phyloP scores from a whole-genome alignment of 352 stramenopile species.

The Phytophthora ramorum region DNA sequence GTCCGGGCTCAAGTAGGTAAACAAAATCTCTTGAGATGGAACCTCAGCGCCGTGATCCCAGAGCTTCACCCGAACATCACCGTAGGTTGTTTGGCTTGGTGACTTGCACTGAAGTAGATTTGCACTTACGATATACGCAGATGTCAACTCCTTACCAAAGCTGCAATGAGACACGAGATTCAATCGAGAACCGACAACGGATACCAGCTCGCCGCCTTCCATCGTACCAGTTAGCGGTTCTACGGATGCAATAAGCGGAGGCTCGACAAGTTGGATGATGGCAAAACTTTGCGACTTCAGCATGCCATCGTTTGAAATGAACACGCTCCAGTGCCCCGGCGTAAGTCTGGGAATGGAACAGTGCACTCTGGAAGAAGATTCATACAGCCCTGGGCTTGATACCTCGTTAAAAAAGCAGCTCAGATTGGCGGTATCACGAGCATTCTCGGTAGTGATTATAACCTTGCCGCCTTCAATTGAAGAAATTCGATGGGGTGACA shows the following conservation, averaged over 20 bases:
- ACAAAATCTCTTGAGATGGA: conserved; percentile 40
- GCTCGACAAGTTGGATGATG: conserved; percentile 49
- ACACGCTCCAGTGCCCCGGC: conserved; percentile 41
- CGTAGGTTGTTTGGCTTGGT: conserved; percentile 44
- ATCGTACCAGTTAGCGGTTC: conserved; percentile 36
- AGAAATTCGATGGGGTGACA: conserved; percentile 40
- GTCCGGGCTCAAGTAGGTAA: conserved; percentile 51
- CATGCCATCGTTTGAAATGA: conserved; percentile 61
- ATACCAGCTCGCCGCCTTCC: conserved; percentile 50
- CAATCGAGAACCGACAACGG: conserved; percentile 56
- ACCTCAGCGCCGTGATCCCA: conserved; percentile 50
- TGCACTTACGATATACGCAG: conserved; percentile 39
- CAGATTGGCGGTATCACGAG: conserved; percentile 41
- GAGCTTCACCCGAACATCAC: conserved; percentile 52
- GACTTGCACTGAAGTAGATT: conserved; percentile 45
- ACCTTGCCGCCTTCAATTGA: conserved; percentile 46
- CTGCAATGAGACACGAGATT: conserved; percentile 69
- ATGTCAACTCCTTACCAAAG: conserved; percentile 54
- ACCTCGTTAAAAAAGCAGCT: conserved; percentile 67
- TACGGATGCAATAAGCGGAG: conserved; percentile 53
- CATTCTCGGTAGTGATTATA: conserved; percentile 46
- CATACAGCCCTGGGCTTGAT: conserved; percentile 32
- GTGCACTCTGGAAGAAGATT: conserved; percentile 41
- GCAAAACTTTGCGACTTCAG: conserved; percentile 50
- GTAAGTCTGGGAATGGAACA: conserved; percentile 44